Evolutionary conservation across 106 monocot species (phyloP).

Genomic region (Xerophyta viscosa): DNA sequence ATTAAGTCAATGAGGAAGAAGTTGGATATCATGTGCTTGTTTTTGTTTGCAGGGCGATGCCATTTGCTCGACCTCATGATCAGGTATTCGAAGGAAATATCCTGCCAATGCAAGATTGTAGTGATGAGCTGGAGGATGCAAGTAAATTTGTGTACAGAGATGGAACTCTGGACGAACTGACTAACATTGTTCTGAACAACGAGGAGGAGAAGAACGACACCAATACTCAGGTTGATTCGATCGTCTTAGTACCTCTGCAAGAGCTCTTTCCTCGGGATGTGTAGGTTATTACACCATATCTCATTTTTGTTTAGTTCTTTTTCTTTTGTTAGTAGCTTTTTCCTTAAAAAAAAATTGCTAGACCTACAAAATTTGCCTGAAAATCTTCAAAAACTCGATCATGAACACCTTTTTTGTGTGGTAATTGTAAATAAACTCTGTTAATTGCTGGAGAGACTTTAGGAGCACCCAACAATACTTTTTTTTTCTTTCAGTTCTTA

Average conservation of each 20-base stretch:
- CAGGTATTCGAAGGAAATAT: slow-evolving; percentile 22
- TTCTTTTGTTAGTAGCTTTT: too few relatives aligned
- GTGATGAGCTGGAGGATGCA: slow-evolving; percentile 33
- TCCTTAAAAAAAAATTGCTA: too few relatives aligned
- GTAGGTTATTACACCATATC: background rate
- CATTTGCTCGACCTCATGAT: slow-evolving; percentile 28
- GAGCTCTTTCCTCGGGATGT: slow-evolving; percentile 23
- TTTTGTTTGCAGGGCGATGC: slow-evolving; percentile 37
- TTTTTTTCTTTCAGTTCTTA: background rate
- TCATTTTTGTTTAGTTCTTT: too few relatives aligned
- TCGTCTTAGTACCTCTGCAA: slow-evolving; percentile 26
- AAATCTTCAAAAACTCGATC: too few relatives aligned
- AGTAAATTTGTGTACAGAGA: slow-evolving; percentile 47
- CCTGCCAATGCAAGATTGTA: slow-evolving; percentile 39
- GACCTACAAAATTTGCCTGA: too few relatives aligned
- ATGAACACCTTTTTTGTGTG: too few relatives aligned
- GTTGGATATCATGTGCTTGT: too few relatives aligned
- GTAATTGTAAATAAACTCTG: too few relatives aligned
- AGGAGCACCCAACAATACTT: background rate
- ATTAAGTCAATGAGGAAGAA: too few relatives aligned
- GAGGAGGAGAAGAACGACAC: slow-evolving; percentile 1
- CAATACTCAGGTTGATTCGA: slow-evolving; percentile 6
- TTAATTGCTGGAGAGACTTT: too few relatives aligned
- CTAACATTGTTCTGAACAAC: slow-evolving; percentile 5
- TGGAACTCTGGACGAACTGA: slow-evolving; percentile 34